Base-by-base conservation (phyloP, 192 early-diverging fungal species). In the Umbelopsis sp. region DNA sequence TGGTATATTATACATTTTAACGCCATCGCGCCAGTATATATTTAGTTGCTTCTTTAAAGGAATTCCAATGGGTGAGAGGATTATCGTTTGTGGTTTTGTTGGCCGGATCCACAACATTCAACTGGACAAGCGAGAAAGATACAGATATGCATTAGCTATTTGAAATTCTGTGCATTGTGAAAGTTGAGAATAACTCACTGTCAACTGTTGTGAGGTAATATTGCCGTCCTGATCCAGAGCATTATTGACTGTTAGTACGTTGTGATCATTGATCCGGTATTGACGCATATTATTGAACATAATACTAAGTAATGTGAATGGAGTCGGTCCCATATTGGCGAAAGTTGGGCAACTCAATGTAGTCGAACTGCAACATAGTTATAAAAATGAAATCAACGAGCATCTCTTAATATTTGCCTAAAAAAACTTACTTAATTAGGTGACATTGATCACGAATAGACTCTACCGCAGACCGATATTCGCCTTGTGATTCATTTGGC, bases 1-100 rank as follows among this genome's bases (percentile, higher is more conserved):
- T 16, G 6, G 55, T 25, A 35, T 61, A 30, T 18, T 61, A 61
- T 35, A 41, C 37, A 41, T 0, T 41, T 6, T 12, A 61, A 8
- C 33, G 55, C 55, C 55, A 61, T 35, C 55, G 25, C 15, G 55
- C 30, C 30, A 35, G 6, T 27, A 61, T 61, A 25, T 61, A 30
- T 18, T 13, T n/a, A 12, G 30, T 25, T 11, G 27, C 18, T 16
- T 61, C 18, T 30, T 37, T 35, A 61, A 61, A 61, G 1, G 27
- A 13, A 3, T 61, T 25, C 55, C 55, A 61, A 18, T 61, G 55
- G 9, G 0, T 2, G 5, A 61, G 25, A 27, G 55, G 27, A 15
- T 61, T 35, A 16, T 35, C 55, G 18, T 25, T 16, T 2, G 8
- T n/a, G 7, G 9, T 33, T 2, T 35, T 25, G 27, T 15, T 27